Evolutionary conservation across 169 alveolate genomes (phyloP), one percentile per base, ranked within the genome.

Genomic region (Plasmodium falciparum): DNA sequence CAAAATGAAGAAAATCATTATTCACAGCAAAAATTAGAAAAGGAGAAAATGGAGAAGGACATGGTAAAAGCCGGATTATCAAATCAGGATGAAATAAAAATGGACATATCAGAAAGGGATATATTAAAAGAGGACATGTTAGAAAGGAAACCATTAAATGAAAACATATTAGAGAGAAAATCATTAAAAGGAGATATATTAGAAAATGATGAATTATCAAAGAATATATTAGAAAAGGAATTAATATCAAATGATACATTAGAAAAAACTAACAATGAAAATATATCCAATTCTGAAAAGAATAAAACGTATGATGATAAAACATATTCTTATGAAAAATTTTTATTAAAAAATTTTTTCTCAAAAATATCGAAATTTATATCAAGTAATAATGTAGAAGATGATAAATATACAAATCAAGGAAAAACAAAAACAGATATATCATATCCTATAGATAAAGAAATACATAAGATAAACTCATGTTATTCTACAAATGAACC

Each of bases 271-370:
- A 50, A 29, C 12, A 56, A 47, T 56, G 88, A n/a, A 58, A 39
- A 75, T 54, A 50, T 65, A 15, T 22, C 54, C 24, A 56, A 78
- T 43, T 13, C 56, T 24, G 59, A 59, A 78, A 33, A 52, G 22
- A 66, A 17, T 2, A 22, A 26, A 56, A 12, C 22, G 47, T 78
- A 66, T 78, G 62, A 78, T 70, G 80, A 78, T 17, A 78, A 66
- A 45, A 66, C 17, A 9, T 78, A 29, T 78, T n/a, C 24, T 33
- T 78, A 59, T 70, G 76, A 78, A 17, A 78, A 78, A 66, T 78
- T 39, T 49, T 70, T 66, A 20, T 45, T 78, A 47, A 78, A 78
- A 33, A 78, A 78, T 78, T 65, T 65, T 50, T 78, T 78, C 45
- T 65, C 89, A 0, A 78, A 78, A 49, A 78, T 78, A 17, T 65